phyloP scores from a whole-genome alignment of 441 rosid species.

The Capsella rubella region DNA sequence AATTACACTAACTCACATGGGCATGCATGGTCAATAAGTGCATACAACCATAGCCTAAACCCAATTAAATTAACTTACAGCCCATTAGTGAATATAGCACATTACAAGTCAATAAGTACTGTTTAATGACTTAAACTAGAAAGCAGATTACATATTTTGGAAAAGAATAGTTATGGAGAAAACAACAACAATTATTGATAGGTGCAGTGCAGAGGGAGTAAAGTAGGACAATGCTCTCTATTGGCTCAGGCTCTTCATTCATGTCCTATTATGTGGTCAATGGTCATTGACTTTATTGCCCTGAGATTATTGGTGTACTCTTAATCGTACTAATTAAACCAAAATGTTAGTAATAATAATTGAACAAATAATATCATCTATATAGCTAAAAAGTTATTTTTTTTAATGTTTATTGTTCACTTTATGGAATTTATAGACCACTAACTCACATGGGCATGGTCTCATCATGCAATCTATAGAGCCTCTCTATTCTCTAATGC shows the following conservation, averaged over 20 bases:
- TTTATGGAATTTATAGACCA: constrained; percentile 21
- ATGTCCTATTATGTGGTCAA: constrained; percentile 39
- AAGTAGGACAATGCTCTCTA: constrained; percentile 21
- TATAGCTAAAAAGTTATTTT: background rate
- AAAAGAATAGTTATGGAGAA: constrained; percentile 33
- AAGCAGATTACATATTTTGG: background rate
- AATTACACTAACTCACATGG: background rate
- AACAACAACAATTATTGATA: constrained; percentile 41
- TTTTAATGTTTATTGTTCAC: constrained; percentile 13
- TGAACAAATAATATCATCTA: constrained; percentile 16
- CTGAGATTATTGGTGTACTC: constrained; percentile 42
- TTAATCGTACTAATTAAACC: constrained; percentile 42
- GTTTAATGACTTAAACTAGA: constrained; percentile 25
- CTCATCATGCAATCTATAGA: constrained; percentile 6
- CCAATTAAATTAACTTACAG: background rate
- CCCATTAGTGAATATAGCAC: background rate
- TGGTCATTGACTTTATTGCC: constrained; percentile 34
- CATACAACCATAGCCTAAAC: background rate
- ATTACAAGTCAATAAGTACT: background rate
- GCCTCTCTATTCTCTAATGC: constrained; percentile 15
- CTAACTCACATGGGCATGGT: constrained; percentile 37
- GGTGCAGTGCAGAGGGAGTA: constrained; percentile 15
- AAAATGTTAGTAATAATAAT: constrained; percentile 34
- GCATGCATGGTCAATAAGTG: too few species aligned
- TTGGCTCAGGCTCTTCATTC: constrained; percentile 38